A percentile compares a stretch with the other conserved stretches of the same genome.
phyloP scores from a whole-genome alignment of 2,329 filamentous ascomycete species.

The Aspergillus neoniger region DNA sequence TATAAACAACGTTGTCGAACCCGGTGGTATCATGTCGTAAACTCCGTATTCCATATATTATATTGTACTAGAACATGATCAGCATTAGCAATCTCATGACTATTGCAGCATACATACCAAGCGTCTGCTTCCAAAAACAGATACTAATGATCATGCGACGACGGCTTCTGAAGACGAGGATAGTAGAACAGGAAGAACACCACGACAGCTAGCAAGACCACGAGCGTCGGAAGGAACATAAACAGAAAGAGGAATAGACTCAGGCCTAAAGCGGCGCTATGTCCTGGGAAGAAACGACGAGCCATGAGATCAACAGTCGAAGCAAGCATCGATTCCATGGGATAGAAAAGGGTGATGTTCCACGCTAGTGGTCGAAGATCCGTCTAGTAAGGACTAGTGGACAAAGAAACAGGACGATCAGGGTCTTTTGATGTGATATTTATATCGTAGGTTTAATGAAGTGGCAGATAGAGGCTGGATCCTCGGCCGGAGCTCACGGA shows the following conservation, averaged over 20 bases:
- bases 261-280: constrained; percentile 32
- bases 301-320: constrained; percentile 30
- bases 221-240: constrained; percentile 37
- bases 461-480: background rate
- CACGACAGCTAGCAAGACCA: constrained; percentile 35
- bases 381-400: background rate
- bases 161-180: constrained; percentile 28
- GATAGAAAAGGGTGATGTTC: constrained; percentile 1
- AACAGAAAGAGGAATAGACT: constrained; percentile 38
- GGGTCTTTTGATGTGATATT: background rate
- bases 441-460: background rate
- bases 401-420: background rate
- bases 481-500: too few species aligned
- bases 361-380: background rate
- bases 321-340: constrained; percentile 19
- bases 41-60: background rate
- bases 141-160: background rate
- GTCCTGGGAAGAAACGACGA: constrained; percentile 30
- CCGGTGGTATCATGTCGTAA: constrained; percentile 2
- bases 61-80: background rate
- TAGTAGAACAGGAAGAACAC: constrained; percentile 35
- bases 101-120: background rate
- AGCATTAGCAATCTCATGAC: background rate
- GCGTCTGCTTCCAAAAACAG: background rate
- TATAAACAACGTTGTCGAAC: background rate